These are phyloP conservation scores for Penicillium diatomitis DNA, from an alignment of 495 filamentous ascomycete genomes.

Conservation along the genomic window DNA sequence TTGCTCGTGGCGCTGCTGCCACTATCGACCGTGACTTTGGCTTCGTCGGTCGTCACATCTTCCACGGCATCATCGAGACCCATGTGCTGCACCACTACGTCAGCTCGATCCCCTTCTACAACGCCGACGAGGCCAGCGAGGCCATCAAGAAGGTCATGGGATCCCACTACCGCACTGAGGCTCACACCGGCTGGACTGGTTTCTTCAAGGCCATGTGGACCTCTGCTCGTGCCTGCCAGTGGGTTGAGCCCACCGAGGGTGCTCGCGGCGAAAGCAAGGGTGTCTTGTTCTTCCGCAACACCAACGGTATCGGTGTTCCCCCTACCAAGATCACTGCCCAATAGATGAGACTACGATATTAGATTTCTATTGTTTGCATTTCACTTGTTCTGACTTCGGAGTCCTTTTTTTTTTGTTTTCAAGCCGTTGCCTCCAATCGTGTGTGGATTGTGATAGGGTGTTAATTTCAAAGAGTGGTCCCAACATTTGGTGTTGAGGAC, in stretches of 20 bases:
- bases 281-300: slow-evolving; percentile 51
- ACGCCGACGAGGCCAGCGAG: slow-evolving; percentile 52
- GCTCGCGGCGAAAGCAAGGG: slow-evolving; percentile 44
- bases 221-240: slow-evolving; percentile 44
- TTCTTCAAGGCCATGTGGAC: slow-evolving; percentile 49
- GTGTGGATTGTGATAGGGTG: too few relatives aligned
- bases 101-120: slow-evolving; percentile 53
- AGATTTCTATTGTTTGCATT: neutral
- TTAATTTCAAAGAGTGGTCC: too few relatives aligned
- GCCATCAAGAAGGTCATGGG: slow-evolving; percentile 51
- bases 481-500: too few relatives aligned
- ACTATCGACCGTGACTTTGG: slow-evolving; percentile 55
- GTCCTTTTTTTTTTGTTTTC: neutral
- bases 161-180: slow-evolving; percentile 45
- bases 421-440: neutral
- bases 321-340: slow-evolving; percentile 41
- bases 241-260: slow-evolving; percentile 56
- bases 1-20: slow-evolving; percentile 47
- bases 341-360: slow-evolving; percentile 14
- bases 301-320: slow-evolving; percentile 62
- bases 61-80: slow-evolving; percentile 55
- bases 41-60: slow-evolving; percentile 47
- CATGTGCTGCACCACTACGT: slow-evolving; percentile 55
- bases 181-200: slow-evolving; percentile 41
- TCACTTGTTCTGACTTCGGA: neutral